Evolutionary conservation across 352 stramenopile species (phyloP), one percentile per base, ranked within the genome.

Genomic region (Elongisporangium prolatum): DNA sequence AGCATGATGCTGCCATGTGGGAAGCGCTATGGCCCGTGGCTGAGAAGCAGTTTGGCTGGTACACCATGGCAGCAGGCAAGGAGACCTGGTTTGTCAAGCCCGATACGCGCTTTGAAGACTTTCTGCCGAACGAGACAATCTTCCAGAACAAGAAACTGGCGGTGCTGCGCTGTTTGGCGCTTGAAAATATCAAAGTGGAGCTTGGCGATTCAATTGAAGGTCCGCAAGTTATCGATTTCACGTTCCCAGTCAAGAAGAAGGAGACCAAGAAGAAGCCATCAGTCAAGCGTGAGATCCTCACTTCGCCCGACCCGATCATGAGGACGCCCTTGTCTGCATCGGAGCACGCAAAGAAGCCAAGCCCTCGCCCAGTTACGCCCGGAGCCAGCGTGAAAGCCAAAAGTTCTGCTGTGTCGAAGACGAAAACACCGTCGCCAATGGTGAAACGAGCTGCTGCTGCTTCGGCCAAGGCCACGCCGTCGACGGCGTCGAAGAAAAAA

Each of bases 61-160:
- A 80, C 61, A 89, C 83, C 13, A 90, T 92, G 83, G 65, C 59
- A 58, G 87, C 67, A 55, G 80, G 83, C 18, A 21, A 65, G 17
- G 83, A 92, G 63, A 92, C 78, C 52, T 85, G 75, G 83, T 90
- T 79, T 59, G 78, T 92, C 54, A 81, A 88, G 63, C 80, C 83
- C 17, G 65, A 86, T 48, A 92, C 80, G 18, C 67, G 72, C 48
- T 92, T 92, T 54, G 67, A 80, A 54, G 68, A 82, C 34, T 89
- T 92, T 52, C 63, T 68, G 54, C 83, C 83, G 14, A 92, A 92
- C 57, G 80, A 88, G 50, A 92, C 83, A 9, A 86, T 92, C 53
- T 92, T 92, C 72, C 80, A 90, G 70, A 82, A 56, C 52, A 89
- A 90, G 67, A 88, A 89, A 63, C 72, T 69, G 24, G 80, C 83